Percentiles rank a stretch among this genome's conserved stretches.
These are phyloP conservation scores for Calonectria pauciramosa DNA, from an alignment of 2,329 filamentous ascomycete genomes.

Conservation along the genomic window DNA sequence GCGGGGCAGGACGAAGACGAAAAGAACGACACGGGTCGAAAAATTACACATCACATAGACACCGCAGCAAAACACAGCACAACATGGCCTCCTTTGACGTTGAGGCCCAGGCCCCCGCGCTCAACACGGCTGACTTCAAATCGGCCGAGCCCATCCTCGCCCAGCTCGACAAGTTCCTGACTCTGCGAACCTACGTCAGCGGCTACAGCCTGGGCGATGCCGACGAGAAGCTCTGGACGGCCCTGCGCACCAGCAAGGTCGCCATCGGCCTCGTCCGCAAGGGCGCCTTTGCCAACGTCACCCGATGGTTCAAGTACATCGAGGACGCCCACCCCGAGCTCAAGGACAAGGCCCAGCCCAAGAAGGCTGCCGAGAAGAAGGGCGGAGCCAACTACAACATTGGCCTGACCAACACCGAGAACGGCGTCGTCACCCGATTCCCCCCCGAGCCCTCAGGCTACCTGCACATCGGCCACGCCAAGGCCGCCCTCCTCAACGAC, in stretches of 20 bases:
- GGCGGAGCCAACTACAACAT: conserved; percentile 92
- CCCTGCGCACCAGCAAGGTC: conserved; percentile 87
- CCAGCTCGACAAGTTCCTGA: conserved; percentile 88
- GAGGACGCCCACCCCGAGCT: conserved; percentile 86
- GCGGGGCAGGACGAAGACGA: conserved; percentile 19
- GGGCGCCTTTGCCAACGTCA: conserved; percentile 80
- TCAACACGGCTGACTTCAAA: conserved; percentile 75
- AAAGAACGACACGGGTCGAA: background rate
- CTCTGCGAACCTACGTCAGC: conserved; percentile 86
- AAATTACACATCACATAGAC: background rate
- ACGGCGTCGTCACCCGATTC: conserved; percentile 93
- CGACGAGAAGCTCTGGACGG: conserved; percentile 87
- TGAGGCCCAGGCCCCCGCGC: conserved; percentile 41
- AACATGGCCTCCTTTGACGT: conserved; percentile 46
- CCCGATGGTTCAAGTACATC: conserved; percentile 89
- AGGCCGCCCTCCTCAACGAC: conserved; percentile 93
- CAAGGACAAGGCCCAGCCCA: conserved; percentile 67
- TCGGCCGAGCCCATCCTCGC: conserved; percentile 80
- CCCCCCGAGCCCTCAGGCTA: conserved; percentile 96
- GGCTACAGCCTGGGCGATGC: conserved; percentile 83
- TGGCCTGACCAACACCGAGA: conserved; percentile 84
- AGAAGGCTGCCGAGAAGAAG: conserved; percentile 78
- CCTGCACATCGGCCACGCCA: conserved; percentile 95
- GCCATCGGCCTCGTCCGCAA: conserved; percentile 85
- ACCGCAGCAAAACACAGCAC: background rate